Evolutionary conservation across 768 basidiomycete genomes (phyloP).

Genomic region (Sporobolomyces roseus): DNA sequence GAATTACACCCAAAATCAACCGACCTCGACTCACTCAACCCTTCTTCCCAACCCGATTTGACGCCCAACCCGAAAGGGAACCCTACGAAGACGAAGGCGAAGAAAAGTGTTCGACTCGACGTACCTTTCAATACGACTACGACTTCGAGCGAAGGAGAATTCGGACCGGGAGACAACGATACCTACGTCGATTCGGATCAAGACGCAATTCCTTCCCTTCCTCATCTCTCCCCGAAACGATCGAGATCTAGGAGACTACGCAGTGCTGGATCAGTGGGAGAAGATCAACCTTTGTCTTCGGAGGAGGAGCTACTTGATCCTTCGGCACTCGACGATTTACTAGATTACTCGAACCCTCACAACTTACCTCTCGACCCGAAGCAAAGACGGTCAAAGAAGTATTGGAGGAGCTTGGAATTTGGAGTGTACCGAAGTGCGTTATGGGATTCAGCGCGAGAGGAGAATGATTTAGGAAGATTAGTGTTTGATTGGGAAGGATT

Average conservation of each 20-base stretch:
- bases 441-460: background rate
- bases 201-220: background rate
- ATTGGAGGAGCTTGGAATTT: conserved; percentile 23
- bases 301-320: too few relatives aligned
- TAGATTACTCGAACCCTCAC: conserved; percentile 7
- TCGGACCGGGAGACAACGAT: background rate
- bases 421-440: conserved; percentile 20
- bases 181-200: background rate
- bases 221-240: background rate
- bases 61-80: background rate
- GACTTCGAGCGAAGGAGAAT: background rate
- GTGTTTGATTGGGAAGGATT: conserved; percentile 18
- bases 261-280: background rate
- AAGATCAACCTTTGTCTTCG: too few relatives aligned
- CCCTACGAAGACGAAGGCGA: background rate
- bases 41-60: conserved; percentile 1
- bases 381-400: background rate
- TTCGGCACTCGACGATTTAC: background rate
- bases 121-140: background rate
- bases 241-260: background rate
- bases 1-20: background rate
- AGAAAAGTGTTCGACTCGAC: background rate
- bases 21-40: background rate
- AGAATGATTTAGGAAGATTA: conserved; percentile 1
- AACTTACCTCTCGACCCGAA: background rate